Evolutionary conservation across 148 eudicot genomes (phyloP).

Genomic region (Fagopyrum homotropicum): DNA sequence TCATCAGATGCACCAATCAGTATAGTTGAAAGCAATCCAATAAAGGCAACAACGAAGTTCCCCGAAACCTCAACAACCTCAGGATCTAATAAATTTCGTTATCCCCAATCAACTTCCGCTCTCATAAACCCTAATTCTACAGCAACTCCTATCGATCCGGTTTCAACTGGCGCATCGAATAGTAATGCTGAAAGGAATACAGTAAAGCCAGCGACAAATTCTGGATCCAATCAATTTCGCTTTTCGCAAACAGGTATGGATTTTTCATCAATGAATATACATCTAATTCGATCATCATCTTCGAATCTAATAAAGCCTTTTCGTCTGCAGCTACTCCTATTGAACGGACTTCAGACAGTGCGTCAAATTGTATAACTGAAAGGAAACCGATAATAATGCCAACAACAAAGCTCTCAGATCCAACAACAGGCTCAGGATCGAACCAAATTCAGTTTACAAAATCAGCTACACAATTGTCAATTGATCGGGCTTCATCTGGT

Average conservation of each 20-base stretch:
- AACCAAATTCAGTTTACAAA: background rate
- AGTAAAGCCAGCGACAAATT: slow-evolving; percentile 16
- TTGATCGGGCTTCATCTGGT: background rate
- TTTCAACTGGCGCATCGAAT: slow-evolving; percentile 18
- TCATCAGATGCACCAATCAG: slow-evolving; percentile 5
- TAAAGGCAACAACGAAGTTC: background rate
- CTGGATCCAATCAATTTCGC: slow-evolving; percentile 3
- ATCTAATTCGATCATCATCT: background rate
- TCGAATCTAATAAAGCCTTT: background rate
- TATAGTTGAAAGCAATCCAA: slow-evolving; percentile 11
- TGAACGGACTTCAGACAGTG: background rate
- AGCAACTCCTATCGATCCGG: background rate
- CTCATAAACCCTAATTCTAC: background rate
- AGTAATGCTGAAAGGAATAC: slow-evolving; percentile 16
- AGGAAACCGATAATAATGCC: background rate
- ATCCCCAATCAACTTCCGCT: background rate
- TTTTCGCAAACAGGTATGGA: background rate
- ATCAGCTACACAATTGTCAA: background rate
- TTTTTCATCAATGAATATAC: background rate
- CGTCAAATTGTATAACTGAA: background rate
- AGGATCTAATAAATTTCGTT: background rate
- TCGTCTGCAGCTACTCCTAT: background rate
- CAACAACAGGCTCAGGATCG: background rate
- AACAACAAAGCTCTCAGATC: background rate
- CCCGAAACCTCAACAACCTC: background rate